Evolutionary conservation across 257 asterid species (phyloP), one percentile per base, ranked within the genome.

Genomic region (Verbena officinalis): DNA sequence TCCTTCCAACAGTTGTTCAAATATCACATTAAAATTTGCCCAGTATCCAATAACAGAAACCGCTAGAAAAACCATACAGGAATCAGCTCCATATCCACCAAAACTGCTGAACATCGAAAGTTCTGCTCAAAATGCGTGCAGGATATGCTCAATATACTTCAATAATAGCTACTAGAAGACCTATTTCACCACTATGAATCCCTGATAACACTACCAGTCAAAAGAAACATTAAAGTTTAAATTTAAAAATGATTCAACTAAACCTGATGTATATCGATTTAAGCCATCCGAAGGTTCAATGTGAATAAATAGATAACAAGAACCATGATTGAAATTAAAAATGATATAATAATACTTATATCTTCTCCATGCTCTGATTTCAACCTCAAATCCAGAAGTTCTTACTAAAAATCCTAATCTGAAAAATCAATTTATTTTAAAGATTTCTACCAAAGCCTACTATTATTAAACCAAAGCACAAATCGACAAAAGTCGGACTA

Each of bases 31-130:
- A 38, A 12, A 24, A 58, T 12, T 22, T 20, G 51, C 15, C 23
- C 14, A 24, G 15, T 59, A 9, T 49, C 65, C 53, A 42, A n/a
- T 33, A 20, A 59, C 40, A 14, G 65, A 59, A 40, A 11, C 15
- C 24, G 53, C 42, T 13, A n/a, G 9, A 27, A 27, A 24, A 42
- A 14, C 9, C 34, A 22, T 9, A 12, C 39, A n/a, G 43, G 27
- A 27, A 45, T 59, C 43, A 3, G 55, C 55, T 27, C 67, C 16
- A 15, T 10, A 10, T 12, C 36, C 36, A 13, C 16, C 8, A 60
- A 46, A 22, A 59, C 1, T 8, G 19, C 46, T 56, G 3, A 34
- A 56, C 9, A 56, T 36, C 10, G 20, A 44, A 44, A 44, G 7
- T 44, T 44, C 50, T 17, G 54, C 12, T 49, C 15, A 21, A 40